These are phyloP conservation scores for Neoarthrinium moseri DNA, from an alignment of 2,329 filamentous ascomycete species.

Conservation along the genomic window DNA sequence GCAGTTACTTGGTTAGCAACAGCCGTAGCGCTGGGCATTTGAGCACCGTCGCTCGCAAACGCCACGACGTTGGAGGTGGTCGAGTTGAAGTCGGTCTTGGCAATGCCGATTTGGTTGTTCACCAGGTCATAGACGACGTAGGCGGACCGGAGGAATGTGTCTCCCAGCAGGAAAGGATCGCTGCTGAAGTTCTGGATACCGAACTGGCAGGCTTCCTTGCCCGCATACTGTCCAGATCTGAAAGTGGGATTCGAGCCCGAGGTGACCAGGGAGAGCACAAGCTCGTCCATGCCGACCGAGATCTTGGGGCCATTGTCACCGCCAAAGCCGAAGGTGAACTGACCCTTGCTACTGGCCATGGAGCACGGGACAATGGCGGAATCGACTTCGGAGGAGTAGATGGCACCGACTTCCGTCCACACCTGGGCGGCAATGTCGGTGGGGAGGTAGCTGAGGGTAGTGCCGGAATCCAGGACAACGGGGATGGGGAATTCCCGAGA, in stretches of 20 bases:
- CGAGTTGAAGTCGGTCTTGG: constrained; percentile 54
- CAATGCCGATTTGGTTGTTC: constrained; percentile 56
- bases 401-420: constrained; percentile 55
- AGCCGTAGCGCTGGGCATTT: constrained; percentile 48
- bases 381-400: constrained; percentile 35
- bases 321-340: constrained; percentile 55
- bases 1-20: constrained; percentile 35
- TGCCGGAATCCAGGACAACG: constrained; percentile 72
- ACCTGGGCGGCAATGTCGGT: constrained; percentile 53
- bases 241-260: constrained; percentile 33
- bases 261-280: constrained; percentile 46
- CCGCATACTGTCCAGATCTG: constrained; percentile 38
- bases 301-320: constrained; percentile 47
- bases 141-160: constrained; percentile 58
- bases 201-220: constrained; percentile 50
- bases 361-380: constrained; percentile 51
- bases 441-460: constrained; percentile 70
- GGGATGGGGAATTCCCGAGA: constrained; percentile 45
- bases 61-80: constrained; percentile 48
- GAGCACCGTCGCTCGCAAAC: constrained; percentile 47
- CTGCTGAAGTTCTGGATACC: constrained; percentile 52
- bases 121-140: constrained; percentile 60
- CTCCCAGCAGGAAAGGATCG: constrained; percentile 49
- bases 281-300: constrained; percentile 53
- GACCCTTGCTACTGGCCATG: constrained; percentile 40